phyloP scores from a whole-genome alignment of 192 early-diverging fungal genomes.

The Globomyces pollinis-pini region DNA sequence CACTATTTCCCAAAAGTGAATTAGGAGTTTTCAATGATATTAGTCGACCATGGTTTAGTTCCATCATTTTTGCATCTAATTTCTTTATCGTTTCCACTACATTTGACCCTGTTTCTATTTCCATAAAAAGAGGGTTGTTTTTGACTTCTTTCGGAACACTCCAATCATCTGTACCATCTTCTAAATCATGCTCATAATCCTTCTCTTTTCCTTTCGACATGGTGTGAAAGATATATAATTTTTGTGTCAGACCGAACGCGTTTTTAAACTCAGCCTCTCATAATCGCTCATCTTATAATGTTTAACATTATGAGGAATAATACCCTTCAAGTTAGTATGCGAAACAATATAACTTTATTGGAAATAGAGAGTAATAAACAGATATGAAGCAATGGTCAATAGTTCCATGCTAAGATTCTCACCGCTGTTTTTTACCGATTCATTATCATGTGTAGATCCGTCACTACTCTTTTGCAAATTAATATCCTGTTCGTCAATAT shows the following conservation, averaged over 20 bases:
- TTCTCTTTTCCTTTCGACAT: slow-evolving; percentile 1
- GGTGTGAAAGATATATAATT: not conserved
- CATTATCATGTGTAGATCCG: too few species aligned
- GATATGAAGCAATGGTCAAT: too few species aligned
- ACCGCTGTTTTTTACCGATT: too few species aligned
- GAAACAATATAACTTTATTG: too few species aligned
- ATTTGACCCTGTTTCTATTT: slow-evolving; percentile 14
- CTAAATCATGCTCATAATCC: slow-evolving; percentile 14
- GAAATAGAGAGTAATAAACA: too few species aligned
- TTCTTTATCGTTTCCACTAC: slow-evolving; percentile 28
- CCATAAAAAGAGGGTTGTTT: slow-evolving; percentile 33
- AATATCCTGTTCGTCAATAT: too few species aligned
- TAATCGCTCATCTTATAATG: too few species aligned
- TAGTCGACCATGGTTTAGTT: slow-evolving; percentile 21
- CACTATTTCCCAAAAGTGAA: slow-evolving; percentile 16
- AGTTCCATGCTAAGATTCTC: too few species aligned
- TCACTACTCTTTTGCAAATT: too few species aligned
- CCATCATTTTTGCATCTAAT: slow-evolving; percentile 29
- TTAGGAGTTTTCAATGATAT: slow-evolving; percentile 23
- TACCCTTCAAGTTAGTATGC: too few species aligned
- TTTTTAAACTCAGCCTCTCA: not conserved
- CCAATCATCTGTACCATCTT: slow-evolving; percentile 39
- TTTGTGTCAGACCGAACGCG: not conserved
- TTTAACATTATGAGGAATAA: too few species aligned
- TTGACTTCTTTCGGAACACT: slow-evolving; percentile 28